Percentiles rank a stretch among this genome's conserved stretches.
phyloP scores from a whole-genome alignment of 495 filamentous ascomycete species.

The Tuber umbilicatum region DNA sequence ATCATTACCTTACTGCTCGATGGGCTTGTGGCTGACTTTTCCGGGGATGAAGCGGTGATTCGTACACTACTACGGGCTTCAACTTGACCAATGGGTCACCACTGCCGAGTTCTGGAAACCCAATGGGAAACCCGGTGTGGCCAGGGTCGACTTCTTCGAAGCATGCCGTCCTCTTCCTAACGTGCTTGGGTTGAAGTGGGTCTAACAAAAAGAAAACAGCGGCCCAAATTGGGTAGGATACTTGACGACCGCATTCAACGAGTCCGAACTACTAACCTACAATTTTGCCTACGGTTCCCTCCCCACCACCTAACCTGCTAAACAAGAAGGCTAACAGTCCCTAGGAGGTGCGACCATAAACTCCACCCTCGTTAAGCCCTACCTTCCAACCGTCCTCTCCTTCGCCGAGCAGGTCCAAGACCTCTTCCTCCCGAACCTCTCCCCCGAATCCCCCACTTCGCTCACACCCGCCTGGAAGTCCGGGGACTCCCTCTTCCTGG shows the following conservation, averaged over 20 bases:
- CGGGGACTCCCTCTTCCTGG: conserved; percentile 56
- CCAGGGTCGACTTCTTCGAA: conserved; percentile 54
- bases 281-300: conserved; percentile 58
- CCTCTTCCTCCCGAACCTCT: conserved; percentile 49
- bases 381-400: conserved; percentile 50
- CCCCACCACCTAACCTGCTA: background rate
- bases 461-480: conserved; percentile 54
- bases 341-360: conserved; percentile 59
- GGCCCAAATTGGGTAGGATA: conserved; percentile 66
- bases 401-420: conserved; percentile 55
- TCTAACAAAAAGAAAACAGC: conserved; percentile 38
- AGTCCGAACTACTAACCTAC: conserved; percentile 55
- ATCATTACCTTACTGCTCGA: background rate
- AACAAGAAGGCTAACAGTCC: background rate
- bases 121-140: conserved; percentile 67
- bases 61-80: conserved; percentile 63
- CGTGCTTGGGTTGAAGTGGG: background rate
- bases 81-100: conserved; percentile 56
- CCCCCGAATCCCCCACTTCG: conserved; percentile 41
- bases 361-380: conserved; percentile 52
- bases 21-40: conserved; percentile 16
- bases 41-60: conserved; percentile 50
- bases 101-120: conserved; percentile 50
- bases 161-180: conserved; percentile 9
- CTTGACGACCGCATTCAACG: conserved; percentile 58